Base-by-base conservation (phyloP, 768 basidiomycete genomes). In the Mycena vulgaris region DNA sequence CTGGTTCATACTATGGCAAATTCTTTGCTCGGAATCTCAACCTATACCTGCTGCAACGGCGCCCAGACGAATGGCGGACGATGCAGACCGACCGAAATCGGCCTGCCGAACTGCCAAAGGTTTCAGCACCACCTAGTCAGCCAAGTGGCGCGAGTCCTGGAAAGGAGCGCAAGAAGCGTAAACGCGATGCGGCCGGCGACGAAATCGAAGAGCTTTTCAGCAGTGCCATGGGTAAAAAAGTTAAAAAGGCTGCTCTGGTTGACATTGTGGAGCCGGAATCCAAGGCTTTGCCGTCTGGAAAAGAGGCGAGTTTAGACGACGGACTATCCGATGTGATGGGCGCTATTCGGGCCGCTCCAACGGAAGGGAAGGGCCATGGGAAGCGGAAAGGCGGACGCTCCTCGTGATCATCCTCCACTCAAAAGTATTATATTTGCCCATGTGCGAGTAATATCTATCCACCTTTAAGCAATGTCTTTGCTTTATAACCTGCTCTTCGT, bases 41-140 rank as follows among this genome's bases (percentile, higher is more conserved):
- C 70, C 79, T 99, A 9, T 87, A 93, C 74, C 81, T 98, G 27
- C 86, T 97, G 8, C 88, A 90, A 73, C 89, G 95, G 51, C 86
- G 90, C 58, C 93, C 95, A 5, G 90, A 94, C 5, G 93, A 95
- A 60, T 99, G 97, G 97, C 89, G 90, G 73, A 87, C 86, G 52
- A 76, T 90, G 72, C 93, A 96, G 76, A 84, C 91, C 4, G 84
- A 86, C 56, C 78, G 80, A 47, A 82, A 76, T 58, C 69, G 39
- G 66, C 71, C 75, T 7, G 28, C 63, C 1, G 51, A 60, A 23
- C 19, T 2, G 37, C 35, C 58, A 16, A 48, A 40, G 16, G 47
- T 16, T 27, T 11, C 58, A 19, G 28, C 42, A n/a, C 27, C 57
- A 17, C n/a, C 30, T 30, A 45, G 21, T 51, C 49, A 48, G 25